A percentile compares a stretch with the other conserved stretches of the same genome.
These are phyloP conservation scores for Fusarium staphyleae DNA, from an alignment of 2,329 filamentous ascomycete species.

Conservation along the genomic window DNA sequence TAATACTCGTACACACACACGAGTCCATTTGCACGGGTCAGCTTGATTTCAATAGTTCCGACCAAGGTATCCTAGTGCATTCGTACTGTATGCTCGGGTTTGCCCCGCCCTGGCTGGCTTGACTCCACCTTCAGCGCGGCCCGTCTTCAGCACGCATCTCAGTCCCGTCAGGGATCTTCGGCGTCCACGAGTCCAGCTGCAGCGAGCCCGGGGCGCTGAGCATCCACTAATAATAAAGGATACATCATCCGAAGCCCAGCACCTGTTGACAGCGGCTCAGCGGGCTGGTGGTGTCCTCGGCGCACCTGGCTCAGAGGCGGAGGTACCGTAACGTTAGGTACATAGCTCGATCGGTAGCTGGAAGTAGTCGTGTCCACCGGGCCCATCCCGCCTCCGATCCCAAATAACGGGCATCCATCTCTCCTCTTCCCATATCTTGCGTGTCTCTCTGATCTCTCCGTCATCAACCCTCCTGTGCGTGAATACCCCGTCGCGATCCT, in stretches of 20 bases:
- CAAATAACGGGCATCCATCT: conserved; percentile 20
- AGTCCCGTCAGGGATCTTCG: conserved; percentile 12
- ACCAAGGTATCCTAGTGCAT: not conserved
- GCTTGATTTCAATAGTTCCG: not conserved
- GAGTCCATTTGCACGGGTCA: not conserved
- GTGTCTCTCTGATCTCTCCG: conserved; percentile 9
- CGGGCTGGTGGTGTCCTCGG: not conserved
- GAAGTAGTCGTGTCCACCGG: conserved; percentile 1
- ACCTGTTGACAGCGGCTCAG: not conserved
- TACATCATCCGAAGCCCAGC: not conserved
- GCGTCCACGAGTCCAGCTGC: conserved; percentile 16
- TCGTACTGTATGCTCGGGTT: conserved; percentile 4
- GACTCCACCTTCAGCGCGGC: conserved; percentile 6
- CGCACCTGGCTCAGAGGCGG: too few species aligned
- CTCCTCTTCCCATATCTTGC: conserved; percentile 26
- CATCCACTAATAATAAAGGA: conserved; percentile 22
- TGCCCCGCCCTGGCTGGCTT: not conserved
- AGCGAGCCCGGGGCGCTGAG: conserved; percentile 9
- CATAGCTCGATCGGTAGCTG: too few species aligned
- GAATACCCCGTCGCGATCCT: conserved; percentile 3
- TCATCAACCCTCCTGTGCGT: conserved; percentile 22
- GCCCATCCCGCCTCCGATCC: conserved; percentile 24
- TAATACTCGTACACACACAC: not conserved
- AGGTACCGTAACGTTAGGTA: too few species aligned
- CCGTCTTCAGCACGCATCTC: not conserved